A percentile compares a stretch with the other conserved stretches of the same genome.
phyloP scores from a whole-genome alignment of 106 monocot genomes.

The Agapanthus africanus region DNA sequence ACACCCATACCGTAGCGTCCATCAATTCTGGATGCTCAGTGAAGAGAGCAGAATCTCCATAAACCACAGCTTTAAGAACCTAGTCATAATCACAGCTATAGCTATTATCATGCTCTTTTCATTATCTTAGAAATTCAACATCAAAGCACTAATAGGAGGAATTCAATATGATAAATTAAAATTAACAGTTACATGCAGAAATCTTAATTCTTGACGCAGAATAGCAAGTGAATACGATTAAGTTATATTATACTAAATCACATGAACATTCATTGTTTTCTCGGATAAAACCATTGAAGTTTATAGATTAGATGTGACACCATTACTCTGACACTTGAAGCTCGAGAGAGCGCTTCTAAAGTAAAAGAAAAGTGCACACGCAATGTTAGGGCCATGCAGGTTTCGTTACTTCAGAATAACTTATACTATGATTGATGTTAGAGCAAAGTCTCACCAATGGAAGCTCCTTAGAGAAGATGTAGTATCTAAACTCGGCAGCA shows the following conservation, averaged over 20 bases:
- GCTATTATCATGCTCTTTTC: neutral
- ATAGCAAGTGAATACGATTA: too few relatives aligned
- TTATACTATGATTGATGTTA: neutral
- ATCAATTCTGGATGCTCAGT: constrained; percentile 59
- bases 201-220: too few relatives aligned
- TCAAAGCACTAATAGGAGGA: neutral
- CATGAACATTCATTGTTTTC: too few relatives aligned
- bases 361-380: too few relatives aligned
- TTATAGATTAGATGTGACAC: too few relatives aligned
- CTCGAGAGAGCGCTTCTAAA: too few relatives aligned
- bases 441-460: constrained; percentile 46
- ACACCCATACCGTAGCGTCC: constrained; percentile 71
- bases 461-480: constrained; percentile 88
- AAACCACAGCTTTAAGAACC: constrained; percentile 83
- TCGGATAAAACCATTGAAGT: too few relatives aligned
- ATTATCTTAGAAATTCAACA: neutral
- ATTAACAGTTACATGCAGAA: too few relatives aligned
- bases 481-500: constrained; percentile 74
- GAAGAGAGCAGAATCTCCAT: constrained; percentile 75
- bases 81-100: constrained; percentile 13
- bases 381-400: too few relatives aligned
- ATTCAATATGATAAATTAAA: neutral
- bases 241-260: too few relatives aligned
- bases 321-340: too few relatives aligned
- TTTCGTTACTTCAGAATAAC: too few relatives aligned